phyloP scores from a whole-genome alignment of 1,284 basidiomycete species.

The Cronartium quercuum region DNA sequence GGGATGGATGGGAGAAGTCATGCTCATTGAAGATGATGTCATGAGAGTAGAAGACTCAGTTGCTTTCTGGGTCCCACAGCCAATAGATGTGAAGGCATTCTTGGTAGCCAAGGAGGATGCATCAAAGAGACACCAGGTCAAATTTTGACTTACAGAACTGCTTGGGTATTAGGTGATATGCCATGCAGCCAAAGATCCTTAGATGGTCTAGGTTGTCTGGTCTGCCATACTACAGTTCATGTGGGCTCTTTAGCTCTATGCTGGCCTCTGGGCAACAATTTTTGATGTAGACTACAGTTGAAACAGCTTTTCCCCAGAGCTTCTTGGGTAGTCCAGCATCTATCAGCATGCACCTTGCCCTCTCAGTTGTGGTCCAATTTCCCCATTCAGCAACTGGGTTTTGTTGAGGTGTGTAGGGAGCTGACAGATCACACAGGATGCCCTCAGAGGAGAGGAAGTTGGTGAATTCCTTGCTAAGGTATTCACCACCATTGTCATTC shows the following conservation, averaged over 20 bases:
- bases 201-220: neutral
- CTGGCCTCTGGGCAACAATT: conserved; percentile 46
- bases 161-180: neutral
- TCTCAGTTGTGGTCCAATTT: conserved; percentile 47
- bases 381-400: conserved; percentile 48
- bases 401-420: conserved; percentile 50
- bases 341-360: conserved; percentile 45
- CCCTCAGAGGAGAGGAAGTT: conserved; percentile 46
- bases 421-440: conserved; percentile 47
- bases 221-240: neutral
- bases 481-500: conserved; percentile 49
- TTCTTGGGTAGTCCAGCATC: conserved; percentile 44
- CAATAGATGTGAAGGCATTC: neutral
- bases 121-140: no score
- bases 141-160: no score
- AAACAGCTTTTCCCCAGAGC: conserved; percentile 50
- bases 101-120: neutral
- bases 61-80: neutral
- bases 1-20: neutral
- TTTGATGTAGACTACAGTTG: conserved; percentile 48
- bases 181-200: neutral
- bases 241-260: neutral
- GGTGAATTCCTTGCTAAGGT: conserved; percentile 43
- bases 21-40: neutral
- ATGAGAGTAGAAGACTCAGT: neutral